Evolutionary conservation across 805 yeast species (phyloP), one percentile per base, ranked within the genome.

Genomic region (Candida sithepensis): DNA sequence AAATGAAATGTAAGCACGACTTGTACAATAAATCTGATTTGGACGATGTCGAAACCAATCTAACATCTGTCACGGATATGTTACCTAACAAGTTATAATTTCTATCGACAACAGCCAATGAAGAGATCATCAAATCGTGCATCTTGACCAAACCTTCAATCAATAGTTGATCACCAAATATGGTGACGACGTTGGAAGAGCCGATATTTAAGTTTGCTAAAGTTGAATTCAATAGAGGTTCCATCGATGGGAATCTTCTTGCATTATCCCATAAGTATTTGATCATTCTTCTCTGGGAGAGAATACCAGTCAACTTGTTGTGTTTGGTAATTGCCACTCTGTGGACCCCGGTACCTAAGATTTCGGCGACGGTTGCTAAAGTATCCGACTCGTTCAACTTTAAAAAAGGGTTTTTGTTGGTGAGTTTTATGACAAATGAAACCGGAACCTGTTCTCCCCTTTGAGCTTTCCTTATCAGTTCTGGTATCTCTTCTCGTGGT

Each of bases 311-410:
- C 43, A 91, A 81, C 50, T 74, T 73, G 21, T 77, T 72, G 42
- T 72, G 67, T 42, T 72, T 75, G 16, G 69, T 66, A 47, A 91
- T 87, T 10, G 97, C 96, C 19, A 92, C 81, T 62, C 99, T 77
- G 69, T 94, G 99, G 3, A 91, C 96, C 19, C 99, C 99, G 36
- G 87, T 80, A n/a, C 97, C 98, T 51, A 92, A 72, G 12, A 87
- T 82, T 65, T 89, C 95, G 57, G 88, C 86, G 2, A 88, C 97
- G 4, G 80, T 76, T 38, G 84, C 74, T 44, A 92, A 70, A 19
- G 82, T 78, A 47, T 85, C 90, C 16, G 73, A 61, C 57, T 88
- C 90, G 39, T 81, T 78, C 48, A 94, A 71, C 61, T 88, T 86
- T 51, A 86, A 77, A 61, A 91, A 89, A 2, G 96, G 96, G 60